Conservation (phyloP, 164 flowering plant species). For the Magnolia officinalis region DNA sequence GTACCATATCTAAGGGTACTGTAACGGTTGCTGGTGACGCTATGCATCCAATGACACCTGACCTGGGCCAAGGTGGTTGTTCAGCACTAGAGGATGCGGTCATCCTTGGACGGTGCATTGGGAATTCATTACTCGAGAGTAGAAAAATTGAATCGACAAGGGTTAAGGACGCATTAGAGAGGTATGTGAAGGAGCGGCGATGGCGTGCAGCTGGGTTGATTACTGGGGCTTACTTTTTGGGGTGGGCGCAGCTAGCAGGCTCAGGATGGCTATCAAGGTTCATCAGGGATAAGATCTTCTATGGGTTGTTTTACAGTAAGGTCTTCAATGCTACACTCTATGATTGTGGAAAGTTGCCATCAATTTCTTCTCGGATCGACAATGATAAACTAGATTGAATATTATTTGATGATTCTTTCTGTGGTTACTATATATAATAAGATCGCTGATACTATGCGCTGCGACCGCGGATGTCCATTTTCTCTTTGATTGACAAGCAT, state of each 20-base stretch:
- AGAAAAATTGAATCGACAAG: not conserved
- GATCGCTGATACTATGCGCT: no score
- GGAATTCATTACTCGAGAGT: conserved; percentile 8
- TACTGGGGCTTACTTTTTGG: conserved; percentile 5
- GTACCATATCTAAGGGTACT: conserved; percentile 19
- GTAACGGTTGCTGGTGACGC: conserved; percentile 49
- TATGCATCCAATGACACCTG: conserved; percentile 56
- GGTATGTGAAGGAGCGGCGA: conserved; percentile 17
- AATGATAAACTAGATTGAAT: not conserved
- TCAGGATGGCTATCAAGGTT: conserved; percentile 7
- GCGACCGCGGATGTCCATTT: no score
- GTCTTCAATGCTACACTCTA: not conserved
- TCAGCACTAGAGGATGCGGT: conserved; percentile 46
- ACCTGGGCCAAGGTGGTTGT: conserved; percentile 46
- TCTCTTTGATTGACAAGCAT: no score
- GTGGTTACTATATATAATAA: no score
- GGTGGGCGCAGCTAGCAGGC: conserved; percentile 12
- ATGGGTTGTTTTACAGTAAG: not conserved
- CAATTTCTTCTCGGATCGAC: not conserved
- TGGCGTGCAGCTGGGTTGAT: conserved; percentile 17
- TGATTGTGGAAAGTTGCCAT: conserved; percentile 17
- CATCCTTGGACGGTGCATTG: conserved; percentile 33
- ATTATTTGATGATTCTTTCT: no score
- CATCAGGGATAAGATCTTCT: conserved; percentile 7
- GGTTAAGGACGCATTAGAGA: conserved; percentile 9